phyloP scores from a whole-genome alignment of 768 basidiomycete genomes.

The Obba rivulosa region DNA sequence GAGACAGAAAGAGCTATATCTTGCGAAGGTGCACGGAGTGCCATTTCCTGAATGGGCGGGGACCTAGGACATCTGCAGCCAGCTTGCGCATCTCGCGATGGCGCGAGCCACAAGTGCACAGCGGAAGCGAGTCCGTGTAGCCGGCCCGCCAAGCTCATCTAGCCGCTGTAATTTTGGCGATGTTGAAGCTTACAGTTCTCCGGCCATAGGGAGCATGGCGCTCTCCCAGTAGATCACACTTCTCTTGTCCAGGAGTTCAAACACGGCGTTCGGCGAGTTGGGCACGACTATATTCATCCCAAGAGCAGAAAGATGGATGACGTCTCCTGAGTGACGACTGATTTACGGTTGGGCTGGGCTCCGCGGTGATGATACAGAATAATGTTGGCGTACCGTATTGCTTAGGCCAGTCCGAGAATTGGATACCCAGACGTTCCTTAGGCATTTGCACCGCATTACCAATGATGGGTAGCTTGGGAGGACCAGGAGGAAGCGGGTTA shows the following conservation, averaged over 20 bases:
- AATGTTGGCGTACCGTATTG: slow-evolving; percentile 18
- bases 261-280: slow-evolving; percentile 16
- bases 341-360: neutral
- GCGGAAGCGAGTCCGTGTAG: neutral
- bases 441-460: slow-evolving; percentile 21
- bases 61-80: neutral
- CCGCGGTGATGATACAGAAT: neutral
- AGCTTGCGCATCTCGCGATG: slow-evolving; percentile 2
- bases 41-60: neutral
- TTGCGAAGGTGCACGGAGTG: neutral
- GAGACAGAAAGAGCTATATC: neutral
- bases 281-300: slow-evolving; percentile 23
- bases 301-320: slow-evolving; percentile 19
- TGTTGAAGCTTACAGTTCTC: slow-evolving; percentile 4
- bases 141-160: neutral
- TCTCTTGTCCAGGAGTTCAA: slow-evolving; percentile 22
- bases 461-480: slow-evolving; percentile 16
- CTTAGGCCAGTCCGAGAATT: slow-evolving; percentile 18
- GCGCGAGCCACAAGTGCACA: neutral
- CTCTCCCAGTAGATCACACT: slow-evolving; percentile 19
- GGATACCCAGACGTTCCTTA: slow-evolving; percentile 12
- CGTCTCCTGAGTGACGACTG: slow-evolving; percentile 13
- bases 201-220: slow-evolving; percentile 15
- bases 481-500: slow-evolving; percentile 21
- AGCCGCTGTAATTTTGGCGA: neutral